A percentile compares a stretch with the other conserved stretches of the same genome.
These are phyloP conservation scores for Magnolia sinica DNA, from an alignment of 164 flowering plant genomes.

Conservation along the genomic window DNA sequence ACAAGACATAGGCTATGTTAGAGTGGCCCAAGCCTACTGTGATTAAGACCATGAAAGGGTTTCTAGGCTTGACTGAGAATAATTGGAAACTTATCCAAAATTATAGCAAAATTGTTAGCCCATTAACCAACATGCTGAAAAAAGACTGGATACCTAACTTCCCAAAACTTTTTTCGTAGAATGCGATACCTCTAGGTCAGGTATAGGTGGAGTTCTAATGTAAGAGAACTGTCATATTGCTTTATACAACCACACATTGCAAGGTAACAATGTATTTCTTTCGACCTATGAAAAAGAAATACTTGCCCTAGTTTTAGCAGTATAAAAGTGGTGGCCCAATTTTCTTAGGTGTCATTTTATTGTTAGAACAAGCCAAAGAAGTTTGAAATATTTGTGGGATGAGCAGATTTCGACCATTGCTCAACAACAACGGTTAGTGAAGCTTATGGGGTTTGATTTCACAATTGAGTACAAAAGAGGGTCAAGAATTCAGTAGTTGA, in stretches of 20 bases:
- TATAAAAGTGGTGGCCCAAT: neutral
- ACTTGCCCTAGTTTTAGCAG: neutral
- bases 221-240: conserved; percentile 5
- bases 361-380: neutral
- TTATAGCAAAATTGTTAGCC: neutral
- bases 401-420: neutral
- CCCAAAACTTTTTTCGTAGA: neutral
- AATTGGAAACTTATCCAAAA: neutral
- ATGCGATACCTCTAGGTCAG: conserved; percentile 2
- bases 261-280: neutral
- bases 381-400: neutral
- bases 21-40: neutral
- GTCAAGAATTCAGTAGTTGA: neutral
- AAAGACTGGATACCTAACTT: conserved; percentile 3
- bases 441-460: conserved; percentile 3
- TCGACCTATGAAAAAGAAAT: conserved; percentile 5
- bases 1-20: neutral
- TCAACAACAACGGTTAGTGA: neutral
- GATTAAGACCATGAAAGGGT: neutral
- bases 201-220: neutral
- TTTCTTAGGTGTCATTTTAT: neutral
- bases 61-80: conserved; percentile 1
- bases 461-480: neutral
- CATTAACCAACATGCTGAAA: conserved; percentile 6
- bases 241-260: conserved; percentile 6